Evolutionary conservation across 495 filamentous ascomycete genomes (phyloP).

Genomic region (Letharia columbiana): DNA sequence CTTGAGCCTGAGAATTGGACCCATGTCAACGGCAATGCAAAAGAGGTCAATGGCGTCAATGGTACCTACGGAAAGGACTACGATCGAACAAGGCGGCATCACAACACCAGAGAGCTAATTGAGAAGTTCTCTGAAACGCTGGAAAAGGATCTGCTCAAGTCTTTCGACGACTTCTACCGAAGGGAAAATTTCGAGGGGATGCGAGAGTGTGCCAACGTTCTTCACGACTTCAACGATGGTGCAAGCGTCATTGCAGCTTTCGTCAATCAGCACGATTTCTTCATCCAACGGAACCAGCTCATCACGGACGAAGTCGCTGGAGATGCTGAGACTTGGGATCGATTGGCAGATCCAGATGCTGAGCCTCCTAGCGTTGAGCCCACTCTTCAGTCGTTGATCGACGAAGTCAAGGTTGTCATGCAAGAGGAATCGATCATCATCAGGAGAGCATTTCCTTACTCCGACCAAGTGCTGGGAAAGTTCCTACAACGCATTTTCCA

Average conservation of each 20-base stretch:
- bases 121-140: constrained; percentile 95
- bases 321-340: constrained; percentile 80
- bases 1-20: constrained; percentile 68
- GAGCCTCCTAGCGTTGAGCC: constrained; percentile 86
- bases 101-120: constrained; percentile 78
- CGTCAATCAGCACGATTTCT: constrained; percentile 98
- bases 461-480: constrained; percentile 83
- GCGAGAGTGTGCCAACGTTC: constrained; percentile 85
- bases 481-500: constrained; percentile 96
- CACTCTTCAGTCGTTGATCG: constrained; percentile 80
- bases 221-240: constrained; percentile 93
- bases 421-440: constrained; percentile 96
- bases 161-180: constrained; percentile 94
- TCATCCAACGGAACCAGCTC: constrained; percentile 85
- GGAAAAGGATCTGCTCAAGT: constrained; percentile 89
- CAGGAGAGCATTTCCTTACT: constrained; percentile 88
- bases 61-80: constrained; percentile 36
- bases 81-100: constrained; percentile 32
- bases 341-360: constrained; percentile 85
- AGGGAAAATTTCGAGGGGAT: constrained; percentile 93
- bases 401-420: constrained; percentile 91
- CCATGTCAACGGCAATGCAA: constrained; percentile 43
- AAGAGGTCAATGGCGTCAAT: constrained; percentile 48
- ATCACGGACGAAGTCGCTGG: constrained; percentile 83
- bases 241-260: constrained; percentile 89